Conservation (phyloP, 306 rosid species). For the Senna siamea region DNA sequence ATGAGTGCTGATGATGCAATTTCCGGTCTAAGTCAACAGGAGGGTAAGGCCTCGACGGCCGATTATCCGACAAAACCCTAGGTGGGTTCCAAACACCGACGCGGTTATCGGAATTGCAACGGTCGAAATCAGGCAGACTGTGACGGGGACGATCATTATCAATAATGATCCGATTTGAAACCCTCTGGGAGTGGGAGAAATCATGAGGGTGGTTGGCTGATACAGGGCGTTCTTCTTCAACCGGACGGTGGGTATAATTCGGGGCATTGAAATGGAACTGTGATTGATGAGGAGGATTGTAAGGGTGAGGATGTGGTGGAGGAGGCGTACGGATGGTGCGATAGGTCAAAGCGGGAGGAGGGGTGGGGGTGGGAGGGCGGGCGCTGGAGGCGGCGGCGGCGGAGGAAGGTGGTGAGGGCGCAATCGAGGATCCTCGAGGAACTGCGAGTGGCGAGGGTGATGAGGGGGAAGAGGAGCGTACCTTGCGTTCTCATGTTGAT, state of each 20-base stretch:
- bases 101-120: slow-evolving; percentile 22
- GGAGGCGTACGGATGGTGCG: slow-evolving; percentile 37
- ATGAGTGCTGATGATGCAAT: slow-evolving; percentile 38
- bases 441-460: slow-evolving; percentile 31
- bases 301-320: slow-evolving; percentile 28
- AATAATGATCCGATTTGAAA: slow-evolving; percentile 16
- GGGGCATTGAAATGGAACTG: slow-evolving; percentile 34
- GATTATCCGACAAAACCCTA: slow-evolving; percentile 39
- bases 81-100: slow-evolving; percentile 32
- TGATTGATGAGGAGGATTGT: slow-evolving; percentile 44
- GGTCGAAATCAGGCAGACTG: slow-evolving; percentile 34
- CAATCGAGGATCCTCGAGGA: slow-evolving; percentile 28
- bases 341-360: slow-evolving; percentile 23
- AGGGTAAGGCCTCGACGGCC: slow-evolving; percentile 27
- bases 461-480: slow-evolving; percentile 33
- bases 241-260: slow-evolving; percentile 14
- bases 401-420: slow-evolving; percentile 30
- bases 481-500: slow-evolving; percentile 28
- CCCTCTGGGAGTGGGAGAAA: slow-evolving; percentile 21
- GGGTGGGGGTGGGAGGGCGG: not conserved
- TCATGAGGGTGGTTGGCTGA: slow-evolving; percentile 30
- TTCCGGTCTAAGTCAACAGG: slow-evolving; percentile 41
- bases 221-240: slow-evolving; percentile 38
- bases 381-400: not conserved
- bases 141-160: slow-evolving; percentile 37